Conservation (phyloP, 2,329 filamentous ascomycete genomes). For the Fusarium euwallaceae region DNA sequence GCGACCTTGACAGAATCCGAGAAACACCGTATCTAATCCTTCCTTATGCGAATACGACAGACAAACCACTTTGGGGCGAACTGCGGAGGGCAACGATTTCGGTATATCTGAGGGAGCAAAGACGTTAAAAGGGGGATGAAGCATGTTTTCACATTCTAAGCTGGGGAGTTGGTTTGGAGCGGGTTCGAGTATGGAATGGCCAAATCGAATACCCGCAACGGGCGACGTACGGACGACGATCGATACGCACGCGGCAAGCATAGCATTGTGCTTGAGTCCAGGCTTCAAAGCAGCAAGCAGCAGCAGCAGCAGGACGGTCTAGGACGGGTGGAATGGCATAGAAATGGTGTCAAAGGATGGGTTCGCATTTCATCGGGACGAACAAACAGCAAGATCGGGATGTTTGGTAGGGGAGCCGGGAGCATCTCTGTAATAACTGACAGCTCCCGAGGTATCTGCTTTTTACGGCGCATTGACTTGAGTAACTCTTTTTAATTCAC, state of each 20-base stretch:
- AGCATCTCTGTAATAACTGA: conserved; percentile 34
- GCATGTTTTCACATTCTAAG: conserved; percentile 22
- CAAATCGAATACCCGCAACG: not conserved
- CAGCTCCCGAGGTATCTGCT: conserved; percentile 39
- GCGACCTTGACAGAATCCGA: conserved; percentile 55
- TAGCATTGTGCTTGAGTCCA: conserved; percentile 6
- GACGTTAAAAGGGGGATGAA: conserved; percentile 41
- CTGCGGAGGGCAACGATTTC: conserved; percentile 17
- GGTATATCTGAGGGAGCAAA: conserved; percentile 21
- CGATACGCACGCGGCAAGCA: not conserved
- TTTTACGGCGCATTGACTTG: conserved; percentile 45
- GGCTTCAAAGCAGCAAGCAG: conserved; percentile 14
- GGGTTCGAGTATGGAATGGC: conserved; percentile 14
- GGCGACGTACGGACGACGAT: not conserved
- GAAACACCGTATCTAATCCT: conserved; percentile 58
- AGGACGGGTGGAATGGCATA: conserved; percentile 43
- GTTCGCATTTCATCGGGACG: conserved; percentile 48
- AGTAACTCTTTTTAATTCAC: conserved; percentile 41
- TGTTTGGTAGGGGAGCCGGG: conserved; percentile 37
- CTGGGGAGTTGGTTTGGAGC: conserved; percentile 7
- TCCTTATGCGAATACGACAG: conserved; percentile 25
- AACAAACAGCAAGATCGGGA: conserved; percentile 42
- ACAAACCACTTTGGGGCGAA: conserved; percentile 14
- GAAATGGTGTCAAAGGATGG: conserved; percentile 49
- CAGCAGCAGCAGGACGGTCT: conserved; percentile 18